Conservation (phyloP, 768 basidiomycete species). For the Dendrothele bispora region DNA sequence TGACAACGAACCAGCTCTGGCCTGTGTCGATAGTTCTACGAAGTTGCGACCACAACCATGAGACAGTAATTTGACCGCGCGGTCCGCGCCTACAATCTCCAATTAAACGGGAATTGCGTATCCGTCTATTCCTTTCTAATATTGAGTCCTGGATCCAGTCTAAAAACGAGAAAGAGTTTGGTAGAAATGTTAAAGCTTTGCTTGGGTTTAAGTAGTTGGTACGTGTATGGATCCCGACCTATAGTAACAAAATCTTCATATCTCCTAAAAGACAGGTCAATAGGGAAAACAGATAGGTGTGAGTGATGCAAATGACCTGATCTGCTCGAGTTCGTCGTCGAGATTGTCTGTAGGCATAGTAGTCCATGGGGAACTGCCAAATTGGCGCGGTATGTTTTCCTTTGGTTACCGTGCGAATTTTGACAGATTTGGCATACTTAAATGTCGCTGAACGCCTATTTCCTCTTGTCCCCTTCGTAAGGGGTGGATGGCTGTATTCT, state of each 20-base stretch:
- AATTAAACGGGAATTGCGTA: constrained; percentile 35
- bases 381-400: too few relatives aligned
- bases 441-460: too few relatives aligned
- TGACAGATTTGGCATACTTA: too few relatives aligned
- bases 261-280: constrained; percentile 39
- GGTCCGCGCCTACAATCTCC: constrained; percentile 35
- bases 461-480: too few relatives aligned
- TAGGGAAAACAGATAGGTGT: not conserved
- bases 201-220: not conserved
- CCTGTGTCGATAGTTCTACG: constrained; percentile 63
- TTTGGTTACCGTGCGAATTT: too few relatives aligned
- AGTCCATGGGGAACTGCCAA: too few relatives aligned
- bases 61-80: constrained; percentile 47
- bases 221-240: constrained; percentile 36
- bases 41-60: constrained; percentile 64
- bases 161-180: constrained; percentile 28
- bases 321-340: constrained; percentile 41
- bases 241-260: constrained; percentile 78
- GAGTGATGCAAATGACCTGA: constrained; percentile 28
- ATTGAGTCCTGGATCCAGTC: constrained; percentile 83
- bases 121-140: constrained; percentile 62
- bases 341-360: too few relatives aligned
- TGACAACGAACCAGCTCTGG: constrained; percentile 92
- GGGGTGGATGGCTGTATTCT: too few relatives aligned
- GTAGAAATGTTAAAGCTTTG: not conserved